Base-by-base conservation (phyloP, 306 rosid genomes). In the Astragalus membranaceus region DNA sequence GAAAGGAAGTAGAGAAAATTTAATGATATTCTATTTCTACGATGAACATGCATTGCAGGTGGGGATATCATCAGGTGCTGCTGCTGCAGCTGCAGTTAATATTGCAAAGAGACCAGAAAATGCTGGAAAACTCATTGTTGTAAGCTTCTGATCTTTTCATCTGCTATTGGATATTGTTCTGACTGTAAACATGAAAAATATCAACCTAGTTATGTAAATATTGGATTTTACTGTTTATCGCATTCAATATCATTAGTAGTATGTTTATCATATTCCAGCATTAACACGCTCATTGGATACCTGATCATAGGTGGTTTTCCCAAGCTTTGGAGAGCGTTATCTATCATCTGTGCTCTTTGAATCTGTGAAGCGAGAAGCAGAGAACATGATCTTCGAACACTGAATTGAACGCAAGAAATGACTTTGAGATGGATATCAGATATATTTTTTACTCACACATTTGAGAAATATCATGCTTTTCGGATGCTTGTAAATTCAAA, bases 51-150 rank as follows among this genome's bases (percentile, higher is more conserved):
- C 20, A 41, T 57, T 79, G 65, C 79, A 94, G 98, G 97, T 85
- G 6, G 98, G 98, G 64, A 94, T 94, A 81, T 94, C 98, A 79
- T 94, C 98, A 0, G 98, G 98, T 76, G 98, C 89, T 6, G 98
- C 98, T 0, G 90, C 98, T 0, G 97, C 97, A 0, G 98, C 96
- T 7, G 97, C 96, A 53, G 84, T 94, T 60, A 81, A 81, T 88
- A 53, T 94, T 57, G 98, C 96, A 23, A 84, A 76, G 78, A 81
- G 87, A 79, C 96, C 97, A 2, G 98, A 87, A 75, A 90, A 87
- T 80, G 88, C 87, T 29, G 98, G 98, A 74, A 94, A 94, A 72
- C 97, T 94, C 79, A 85, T 94, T 64, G 97, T 88, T 70, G 98
- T 94, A 88, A 87, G 98, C 82, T 70, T 54, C 20, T 57, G 8